Evolutionary conservation across 352 stramenopile genomes (phyloP).

Genomic region (Phytophthora citrophthora): DNA sequence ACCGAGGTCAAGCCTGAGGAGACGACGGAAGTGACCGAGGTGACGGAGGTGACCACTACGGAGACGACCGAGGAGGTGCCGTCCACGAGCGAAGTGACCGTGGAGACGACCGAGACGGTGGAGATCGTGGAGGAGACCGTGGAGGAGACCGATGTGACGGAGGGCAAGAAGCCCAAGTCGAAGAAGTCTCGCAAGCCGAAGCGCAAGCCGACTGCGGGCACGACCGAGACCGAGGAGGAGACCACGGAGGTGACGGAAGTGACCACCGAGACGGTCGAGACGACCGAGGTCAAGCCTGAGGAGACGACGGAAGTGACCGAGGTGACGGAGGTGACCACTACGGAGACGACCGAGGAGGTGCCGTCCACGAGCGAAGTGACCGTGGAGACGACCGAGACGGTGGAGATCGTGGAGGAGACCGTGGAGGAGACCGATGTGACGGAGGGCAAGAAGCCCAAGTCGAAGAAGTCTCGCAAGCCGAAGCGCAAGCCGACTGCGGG

Average conservation of each 20-base stretch:
- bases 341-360: slow-evolving; percentile 1
- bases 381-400: slow-evolving; percentile 5
- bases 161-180: slow-evolving; percentile 9
- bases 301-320: slow-evolving; percentile 1
- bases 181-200: slow-evolving; percentile 9
- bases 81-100: too few species aligned
- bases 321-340: slow-evolving; percentile 15
- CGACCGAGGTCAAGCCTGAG: slow-evolving; percentile 1
- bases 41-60: not conserved
- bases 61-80: not conserved
- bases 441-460: slow-evolving; percentile 3
- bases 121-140: not conserved
- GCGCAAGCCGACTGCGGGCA: not conserved
- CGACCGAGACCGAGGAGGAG: slow-evolving; percentile 19
- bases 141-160: slow-evolving; percentile 6
- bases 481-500: not conserved
- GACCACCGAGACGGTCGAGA: slow-evolving; percentile 6
- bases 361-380: not conserved
- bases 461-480: not conserved
- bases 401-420: slow-evolving; percentile 2
- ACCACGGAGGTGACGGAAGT: slow-evolving; percentile 5
- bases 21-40: slow-evolving; percentile 1
- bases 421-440: slow-evolving; percentile 5
- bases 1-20: not conserved
- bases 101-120: not conserved